Evolutionary conservation across 1,139 yeast genomes (phyloP).

Genomic region (Geotrichum reessii): DNA sequence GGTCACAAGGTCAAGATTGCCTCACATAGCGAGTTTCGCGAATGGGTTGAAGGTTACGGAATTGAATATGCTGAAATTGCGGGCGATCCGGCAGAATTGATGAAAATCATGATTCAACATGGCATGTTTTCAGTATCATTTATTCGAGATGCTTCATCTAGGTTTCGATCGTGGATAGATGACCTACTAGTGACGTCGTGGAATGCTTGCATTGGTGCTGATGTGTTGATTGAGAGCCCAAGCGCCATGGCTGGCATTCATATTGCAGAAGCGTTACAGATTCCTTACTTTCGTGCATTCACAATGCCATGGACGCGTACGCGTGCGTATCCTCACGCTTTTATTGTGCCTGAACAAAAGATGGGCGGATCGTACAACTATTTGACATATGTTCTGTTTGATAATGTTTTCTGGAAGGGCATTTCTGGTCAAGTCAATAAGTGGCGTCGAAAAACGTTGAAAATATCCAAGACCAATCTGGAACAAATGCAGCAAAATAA

Average conservation of each 20-base stretch:
- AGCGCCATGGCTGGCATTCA: slow-evolving; percentile 95
- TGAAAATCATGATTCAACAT: slow-evolving; percentile 88
- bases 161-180: slow-evolving; percentile 74
- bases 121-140: slow-evolving; percentile 82
- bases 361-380: slow-evolving; percentile 90
- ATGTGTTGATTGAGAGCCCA: slow-evolving; percentile 84
- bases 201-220: slow-evolving; percentile 81
- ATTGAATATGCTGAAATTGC: slow-evolving; percentile 70
- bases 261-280: slow-evolving; percentile 82
- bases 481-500: slow-evolving; percentile 66
- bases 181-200: slow-evolving; percentile 67
- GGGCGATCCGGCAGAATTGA: slow-evolving; percentile 87
- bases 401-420: slow-evolving; percentile 90
- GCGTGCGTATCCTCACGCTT: slow-evolving; percentile 93
- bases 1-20: slow-evolving; percentile 84
- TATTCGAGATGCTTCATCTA: slow-evolving; percentile 72
- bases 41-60: slow-evolving; percentile 65
- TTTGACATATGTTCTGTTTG: slow-evolving; percentile 87
- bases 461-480: slow-evolving; percentile 63
- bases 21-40: slow-evolving; percentile 73
- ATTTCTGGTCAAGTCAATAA: slow-evolving; percentile 80
- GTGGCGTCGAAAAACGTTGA: slow-evolving; percentile 71
- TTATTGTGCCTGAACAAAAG: slow-evolving; percentile 88
- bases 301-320: slow-evolving; percentile 99
- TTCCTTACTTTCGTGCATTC: slow-evolving; percentile 90